These are phyloP conservation scores for Dioszegia crocea DNA, from an alignment of 768 basidiomycete genomes.

Conservation along the genomic window DNA sequence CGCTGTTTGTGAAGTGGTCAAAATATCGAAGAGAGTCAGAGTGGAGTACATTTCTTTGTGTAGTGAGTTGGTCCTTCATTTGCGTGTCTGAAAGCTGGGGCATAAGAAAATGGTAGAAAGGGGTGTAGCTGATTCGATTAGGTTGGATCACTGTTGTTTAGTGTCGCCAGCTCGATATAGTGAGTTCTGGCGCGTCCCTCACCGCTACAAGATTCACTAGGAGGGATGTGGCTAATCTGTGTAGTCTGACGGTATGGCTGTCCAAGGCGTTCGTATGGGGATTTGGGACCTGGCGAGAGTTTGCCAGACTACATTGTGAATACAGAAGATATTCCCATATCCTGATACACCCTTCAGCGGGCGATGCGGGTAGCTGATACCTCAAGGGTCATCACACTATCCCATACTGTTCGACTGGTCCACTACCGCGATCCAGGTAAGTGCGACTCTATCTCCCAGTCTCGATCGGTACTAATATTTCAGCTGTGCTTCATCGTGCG, in stretches of 20 bases:
- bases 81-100: no score
- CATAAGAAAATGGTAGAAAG: not conserved
- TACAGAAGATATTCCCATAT: not conserved
- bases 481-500: slow-evolving; percentile 7
- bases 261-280: not conserved
- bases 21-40: not conserved
- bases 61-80: not conserved
- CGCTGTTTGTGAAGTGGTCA: not conserved
- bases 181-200: no score
- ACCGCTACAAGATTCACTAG: no score
- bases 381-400: not conserved
- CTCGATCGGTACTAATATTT: not conserved
- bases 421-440: not conserved
- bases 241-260: not conserved
- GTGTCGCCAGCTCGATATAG: no score
- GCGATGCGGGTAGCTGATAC: not conserved
- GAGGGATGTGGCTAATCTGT: no score
- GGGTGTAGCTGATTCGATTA: not conserved
- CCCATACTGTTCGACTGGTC: not conserved
- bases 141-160: not conserved
- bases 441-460: not conserved
- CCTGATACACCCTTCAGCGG: no score
- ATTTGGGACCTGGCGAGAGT: slow-evolving; percentile 1
- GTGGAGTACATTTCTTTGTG: no score
- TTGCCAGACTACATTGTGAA: not conserved